These are phyloP conservation scores for Microbotryomycetes sp. DNA, from an alignment of 1,284 basidiomycete genomes.

Conservation along the genomic window DNA sequence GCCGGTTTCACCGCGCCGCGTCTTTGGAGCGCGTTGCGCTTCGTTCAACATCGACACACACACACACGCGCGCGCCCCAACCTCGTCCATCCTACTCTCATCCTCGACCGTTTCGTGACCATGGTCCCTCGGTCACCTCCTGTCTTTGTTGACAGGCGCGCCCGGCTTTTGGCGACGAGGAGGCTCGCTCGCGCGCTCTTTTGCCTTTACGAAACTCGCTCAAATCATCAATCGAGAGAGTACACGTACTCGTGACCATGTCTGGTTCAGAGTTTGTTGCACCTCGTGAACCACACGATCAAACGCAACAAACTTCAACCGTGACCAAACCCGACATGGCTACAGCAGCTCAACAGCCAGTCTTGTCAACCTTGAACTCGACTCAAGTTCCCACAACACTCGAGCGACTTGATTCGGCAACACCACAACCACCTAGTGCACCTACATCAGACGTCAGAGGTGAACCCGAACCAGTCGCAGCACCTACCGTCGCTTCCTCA, in stretches of 20 bases:
- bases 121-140: too few species aligned
- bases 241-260: neutral
- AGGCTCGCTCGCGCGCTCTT: neutral
- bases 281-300: neutral
- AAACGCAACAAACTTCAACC: neutral
- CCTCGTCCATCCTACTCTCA: too few species aligned
- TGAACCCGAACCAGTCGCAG: neutral
- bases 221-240: neutral
- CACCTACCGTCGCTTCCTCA: neutral
- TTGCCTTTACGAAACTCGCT: conserved; percentile 3
- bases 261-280: neutral
- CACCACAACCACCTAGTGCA: neutral
- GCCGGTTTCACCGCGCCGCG: too few species aligned
- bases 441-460: neutral
- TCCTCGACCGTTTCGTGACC: too few species aligned
- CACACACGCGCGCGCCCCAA: too few species aligned
- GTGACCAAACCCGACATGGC: neutral
- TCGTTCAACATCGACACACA: too few species aligned
- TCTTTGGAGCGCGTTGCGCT: too few species aligned
- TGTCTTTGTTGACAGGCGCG: too few species aligned
- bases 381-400: neutral
- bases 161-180: too few species aligned
- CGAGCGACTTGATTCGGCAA: neutral
- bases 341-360: neutral
- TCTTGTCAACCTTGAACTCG: neutral